phyloP scores from a whole-genome alignment of 805 yeast species.

The Candida endomychidarum region DNA sequence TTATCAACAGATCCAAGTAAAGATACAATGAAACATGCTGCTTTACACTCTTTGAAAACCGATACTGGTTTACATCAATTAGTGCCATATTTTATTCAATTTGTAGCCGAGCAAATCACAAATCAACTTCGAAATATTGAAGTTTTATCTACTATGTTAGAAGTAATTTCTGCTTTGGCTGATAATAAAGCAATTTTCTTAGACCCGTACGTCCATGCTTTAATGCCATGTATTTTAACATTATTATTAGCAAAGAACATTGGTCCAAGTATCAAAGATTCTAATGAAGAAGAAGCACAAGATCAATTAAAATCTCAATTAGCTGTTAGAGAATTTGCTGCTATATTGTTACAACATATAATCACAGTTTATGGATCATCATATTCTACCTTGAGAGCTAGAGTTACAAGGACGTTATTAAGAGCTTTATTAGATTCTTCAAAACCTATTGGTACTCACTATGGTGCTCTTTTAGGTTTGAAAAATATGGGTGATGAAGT shows the following conservation, averaged over 20 bases:
- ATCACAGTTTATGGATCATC: constrained; percentile 77
- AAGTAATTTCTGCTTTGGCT: constrained; percentile 80
- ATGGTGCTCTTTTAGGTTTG: constrained; percentile 87
- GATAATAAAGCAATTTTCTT: constrained; percentile 82
- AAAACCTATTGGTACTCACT: constrained; percentile 84
- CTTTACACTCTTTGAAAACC: constrained; percentile 76
- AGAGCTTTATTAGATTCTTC: constrained; percentile 86
- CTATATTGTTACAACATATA: constrained; percentile 77
- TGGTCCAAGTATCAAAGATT: constrained; percentile 52
- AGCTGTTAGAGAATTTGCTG: constrained; percentile 85
- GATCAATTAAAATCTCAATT: constrained; percentile 36
- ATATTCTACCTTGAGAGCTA: constrained; percentile 85
- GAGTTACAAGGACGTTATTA: constrained; percentile 88
- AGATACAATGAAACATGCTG: constrained; percentile 69
- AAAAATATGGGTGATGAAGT: constrained; percentile 85
- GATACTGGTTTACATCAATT: constrained; percentile 97
- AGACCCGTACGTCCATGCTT: constrained; percentile 93
- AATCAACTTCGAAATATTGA: constrained; percentile 74
- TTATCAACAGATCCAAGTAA: constrained; percentile 54
- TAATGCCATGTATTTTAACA: constrained; percentile 95
- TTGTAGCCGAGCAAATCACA: constrained; percentile 92
- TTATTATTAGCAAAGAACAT: constrained; percentile 82
- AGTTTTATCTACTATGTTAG: constrained; percentile 78
- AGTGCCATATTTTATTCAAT: constrained; percentile 94
- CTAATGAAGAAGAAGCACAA: constrained; percentile 27